These are phyloP conservation scores for Tylopilus sp. DNA, from an alignment of 1,284 basidiomycete genomes.

Conservation along the genomic window DNA sequence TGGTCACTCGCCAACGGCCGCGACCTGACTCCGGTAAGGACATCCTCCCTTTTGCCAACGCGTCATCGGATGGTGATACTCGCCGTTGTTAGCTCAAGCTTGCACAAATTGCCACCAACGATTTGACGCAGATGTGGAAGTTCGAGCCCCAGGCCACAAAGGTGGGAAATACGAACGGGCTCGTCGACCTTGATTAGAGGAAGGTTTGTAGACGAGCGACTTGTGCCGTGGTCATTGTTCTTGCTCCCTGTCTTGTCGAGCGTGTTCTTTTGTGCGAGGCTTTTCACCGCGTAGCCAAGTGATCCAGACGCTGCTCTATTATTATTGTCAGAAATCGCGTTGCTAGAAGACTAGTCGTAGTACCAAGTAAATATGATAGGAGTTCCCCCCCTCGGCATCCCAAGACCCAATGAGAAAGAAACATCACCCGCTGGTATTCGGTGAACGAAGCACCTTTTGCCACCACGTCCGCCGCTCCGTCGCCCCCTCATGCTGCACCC, in stretches of 20 bases:
- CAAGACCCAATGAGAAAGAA: background rate
- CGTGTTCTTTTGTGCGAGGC: no score
- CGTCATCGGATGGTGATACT: background rate
- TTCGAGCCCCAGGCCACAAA: background rate
- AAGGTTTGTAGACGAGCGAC: no score
- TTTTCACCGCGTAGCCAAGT: no score
- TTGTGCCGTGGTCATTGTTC: no score
- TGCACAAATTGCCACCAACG: background rate
- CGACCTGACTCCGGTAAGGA: background rate
- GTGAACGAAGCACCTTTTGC: constrained; percentile 29
- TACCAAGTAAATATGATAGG: no score
- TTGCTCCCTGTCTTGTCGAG: no score
- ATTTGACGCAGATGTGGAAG: background rate
- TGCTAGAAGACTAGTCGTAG: no score
- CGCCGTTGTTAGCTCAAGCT: background rate
- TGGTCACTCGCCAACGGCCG: background rate
- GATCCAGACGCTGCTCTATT: no score
- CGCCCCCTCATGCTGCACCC: background rate
- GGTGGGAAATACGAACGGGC: background rate
- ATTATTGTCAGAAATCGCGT: no score
- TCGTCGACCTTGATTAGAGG: constrained; percentile 1
- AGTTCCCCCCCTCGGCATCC: no score
- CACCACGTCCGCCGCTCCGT: constrained; percentile 30
- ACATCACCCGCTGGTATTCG: constrained; percentile 12
- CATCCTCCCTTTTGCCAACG: background rate